Evolutionary conservation across 148 eudicot genomes (phyloP), one percentile per base, ranked within the genome.

Genomic region (Silene uniflora): DNA sequence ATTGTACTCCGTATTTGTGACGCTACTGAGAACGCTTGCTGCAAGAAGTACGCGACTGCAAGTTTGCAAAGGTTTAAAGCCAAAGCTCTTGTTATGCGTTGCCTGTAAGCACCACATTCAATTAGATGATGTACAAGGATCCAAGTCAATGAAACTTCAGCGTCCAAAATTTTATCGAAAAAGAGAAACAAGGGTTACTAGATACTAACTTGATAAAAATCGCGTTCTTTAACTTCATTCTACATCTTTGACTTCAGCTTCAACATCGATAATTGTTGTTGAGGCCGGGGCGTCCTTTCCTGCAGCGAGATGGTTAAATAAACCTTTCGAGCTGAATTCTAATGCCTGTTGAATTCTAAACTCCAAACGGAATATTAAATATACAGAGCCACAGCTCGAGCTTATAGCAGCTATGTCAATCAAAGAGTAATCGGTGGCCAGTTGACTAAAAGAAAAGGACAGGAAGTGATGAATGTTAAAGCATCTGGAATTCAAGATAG

Each of bases 241-340:
- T 17, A 80, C 87, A 74, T 93, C 98, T 78, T 73, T 87, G 17
- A 93, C 78, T 78, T 93, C 98, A 67, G 98, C 98, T 85, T 93
- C 98, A 75, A 93, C 75, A 79, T 93, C 98, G 44, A 93, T 91
- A 69, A 90, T 77, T 42, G 80, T 71, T 42, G 62, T 59, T 6
- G 93, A 81, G 29, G 86, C 78, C 2, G 93, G 78, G 19, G 85
- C 77, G 54, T 82, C 71, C 71, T 84, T 89, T 77, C 83, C 96
- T 92, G 91, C 68, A 52, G 54, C 13, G 73, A 70, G 21, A 70
- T 11, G 21, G 32, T 42, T 68, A 1, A 44, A 4, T 18, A 3
- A 44, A 10, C 46, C 22, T 67, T 18, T 1, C 22, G 10, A 17
- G 14, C 7, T 0, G 9, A 27, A 27, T 32, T 52, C 14, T 35